A percentile compares a stretch with the other conserved stretches of the same genome.
Conservation (phyloP, 495 filamentous ascomycete species). For the Aspergillus homomorphus region DNA sequence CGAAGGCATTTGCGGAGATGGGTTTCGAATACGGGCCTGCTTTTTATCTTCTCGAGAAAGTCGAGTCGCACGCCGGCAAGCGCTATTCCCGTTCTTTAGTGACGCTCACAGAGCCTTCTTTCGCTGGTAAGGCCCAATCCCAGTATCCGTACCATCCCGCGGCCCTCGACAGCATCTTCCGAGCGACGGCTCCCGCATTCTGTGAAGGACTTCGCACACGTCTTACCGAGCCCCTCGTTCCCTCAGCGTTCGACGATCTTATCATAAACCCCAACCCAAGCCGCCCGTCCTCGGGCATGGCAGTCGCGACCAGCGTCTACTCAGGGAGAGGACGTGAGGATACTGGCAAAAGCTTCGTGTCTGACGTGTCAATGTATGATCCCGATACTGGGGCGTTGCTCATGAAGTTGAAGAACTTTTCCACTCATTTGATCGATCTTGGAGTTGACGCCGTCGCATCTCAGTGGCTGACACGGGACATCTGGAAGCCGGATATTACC, state of each 20-base stretch:
- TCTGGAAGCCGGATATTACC: conserved; percentile 30
- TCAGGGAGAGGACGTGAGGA: background rate
- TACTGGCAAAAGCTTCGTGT: background rate
- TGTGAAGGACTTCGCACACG: background rate
- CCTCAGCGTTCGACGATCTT: conserved; percentile 6
- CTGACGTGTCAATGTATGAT: conserved; percentile 10
- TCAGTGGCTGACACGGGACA: conserved; percentile 10
- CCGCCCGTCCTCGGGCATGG: conserved; percentile 2
- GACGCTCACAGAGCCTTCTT: background rate
- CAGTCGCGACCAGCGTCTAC: conserved; percentile 1
- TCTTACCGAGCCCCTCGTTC: background rate
- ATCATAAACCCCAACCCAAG: conserved; percentile 7
- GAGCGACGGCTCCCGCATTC: background rate
- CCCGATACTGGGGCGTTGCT: conserved; percentile 9
- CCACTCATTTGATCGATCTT: conserved; percentile 1
- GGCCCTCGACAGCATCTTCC: background rate
- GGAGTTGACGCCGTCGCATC: background rate
- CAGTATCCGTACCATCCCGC: conserved; percentile 6
- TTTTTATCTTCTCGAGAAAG: conserved; percentile 1
- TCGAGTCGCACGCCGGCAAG: background rate
- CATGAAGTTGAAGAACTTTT: conserved; percentile 2
- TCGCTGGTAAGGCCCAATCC: background rate
- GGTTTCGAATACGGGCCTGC: conserved; percentile 4
- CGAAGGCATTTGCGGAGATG: conserved; percentile 7
- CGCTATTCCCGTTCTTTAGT: background rate